Conservation (phyloP, 139 green algal genomes). For the Ulvella scutata region DNA sequence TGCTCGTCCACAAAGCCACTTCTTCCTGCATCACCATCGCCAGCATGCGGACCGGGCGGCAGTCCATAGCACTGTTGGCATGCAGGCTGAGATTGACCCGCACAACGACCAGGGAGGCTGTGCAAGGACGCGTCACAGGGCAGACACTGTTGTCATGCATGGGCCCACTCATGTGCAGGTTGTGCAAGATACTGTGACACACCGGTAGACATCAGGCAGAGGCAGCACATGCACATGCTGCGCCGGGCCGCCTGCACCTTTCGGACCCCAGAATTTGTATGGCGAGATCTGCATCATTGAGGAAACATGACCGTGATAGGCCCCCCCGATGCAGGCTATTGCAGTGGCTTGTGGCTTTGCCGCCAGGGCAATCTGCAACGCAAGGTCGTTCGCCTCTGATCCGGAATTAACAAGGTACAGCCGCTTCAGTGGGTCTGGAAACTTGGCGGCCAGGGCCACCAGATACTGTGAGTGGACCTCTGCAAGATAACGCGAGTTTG, state of each 20-base stretch:
- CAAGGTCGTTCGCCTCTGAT: conserved; percentile 78
- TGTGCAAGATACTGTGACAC: neutral
- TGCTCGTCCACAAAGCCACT: conserved; percentile 31
- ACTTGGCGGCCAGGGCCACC: conserved; percentile 26
- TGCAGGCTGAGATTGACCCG: too few relatives aligned
- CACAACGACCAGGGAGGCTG: too few relatives aligned
- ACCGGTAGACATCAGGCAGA: conserved; percentile 34
- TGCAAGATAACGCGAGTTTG: conserved; percentile 23
- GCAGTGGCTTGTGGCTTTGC: neutral
- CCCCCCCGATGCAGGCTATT: conserved; percentile 29
- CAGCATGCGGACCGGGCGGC: too few relatives aligned
- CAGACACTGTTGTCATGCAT: too few relatives aligned
- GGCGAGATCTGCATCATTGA: conserved; percentile 29
- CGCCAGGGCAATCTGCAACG: conserved; percentile 43
- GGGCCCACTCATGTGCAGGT: too few relatives aligned
- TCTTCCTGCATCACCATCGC: conserved; percentile 32
- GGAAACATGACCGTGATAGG: conserved; percentile 62
- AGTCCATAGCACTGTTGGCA: too few relatives aligned
- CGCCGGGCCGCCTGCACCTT: conserved; percentile 14
- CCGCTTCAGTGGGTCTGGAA: conserved; percentile 34
- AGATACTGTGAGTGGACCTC: conserved; percentile 42
- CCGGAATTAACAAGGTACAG: conserved; percentile 65
- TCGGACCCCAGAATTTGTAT: conserved; percentile 58
- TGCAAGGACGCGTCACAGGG: too few relatives aligned
- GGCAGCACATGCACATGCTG: conserved; percentile 41